Evolutionary conservation across 306 rosid species (phyloP).

Genomic region (Inga laurina): DNA sequence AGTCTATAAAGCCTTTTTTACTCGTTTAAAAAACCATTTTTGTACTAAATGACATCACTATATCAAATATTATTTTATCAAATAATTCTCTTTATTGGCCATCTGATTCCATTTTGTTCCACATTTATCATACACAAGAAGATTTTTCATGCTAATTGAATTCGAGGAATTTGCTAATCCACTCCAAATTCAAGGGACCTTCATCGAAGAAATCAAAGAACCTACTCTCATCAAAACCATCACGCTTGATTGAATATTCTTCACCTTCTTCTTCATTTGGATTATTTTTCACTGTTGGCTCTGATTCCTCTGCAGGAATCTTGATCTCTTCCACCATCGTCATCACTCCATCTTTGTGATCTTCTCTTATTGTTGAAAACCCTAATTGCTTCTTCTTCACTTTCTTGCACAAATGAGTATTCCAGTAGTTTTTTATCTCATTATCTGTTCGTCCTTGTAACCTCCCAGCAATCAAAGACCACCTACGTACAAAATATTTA

Average conservation of each 20-base stretch:
- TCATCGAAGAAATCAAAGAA: constrained; percentile 49
- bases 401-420: constrained; percentile 48
- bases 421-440: constrained; percentile 44
- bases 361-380: constrained; percentile 7
- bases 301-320: background rate
- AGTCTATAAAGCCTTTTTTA: too few species aligned
- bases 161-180: constrained; percentile 54
- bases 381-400: constrained; percentile 33
- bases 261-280: constrained; percentile 26
- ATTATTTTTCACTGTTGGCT: constrained; percentile 21
- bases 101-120: too few species aligned
- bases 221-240: constrained; percentile 42
- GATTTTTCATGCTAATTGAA: background rate
- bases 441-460: background rate
- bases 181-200: constrained; percentile 44
- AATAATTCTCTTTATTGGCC: too few species aligned
- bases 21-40: too few species aligned
- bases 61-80: too few species aligned
- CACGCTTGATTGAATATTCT: background rate
- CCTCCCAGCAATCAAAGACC: background rate
- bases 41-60: too few species aligned
- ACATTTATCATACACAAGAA: too few species aligned
- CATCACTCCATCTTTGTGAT: background rate
- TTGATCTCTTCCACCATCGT: background rate
- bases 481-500: background rate